Conservation (phyloP, 805 yeast species). For the Hanseniaspora meyeri region DNA sequence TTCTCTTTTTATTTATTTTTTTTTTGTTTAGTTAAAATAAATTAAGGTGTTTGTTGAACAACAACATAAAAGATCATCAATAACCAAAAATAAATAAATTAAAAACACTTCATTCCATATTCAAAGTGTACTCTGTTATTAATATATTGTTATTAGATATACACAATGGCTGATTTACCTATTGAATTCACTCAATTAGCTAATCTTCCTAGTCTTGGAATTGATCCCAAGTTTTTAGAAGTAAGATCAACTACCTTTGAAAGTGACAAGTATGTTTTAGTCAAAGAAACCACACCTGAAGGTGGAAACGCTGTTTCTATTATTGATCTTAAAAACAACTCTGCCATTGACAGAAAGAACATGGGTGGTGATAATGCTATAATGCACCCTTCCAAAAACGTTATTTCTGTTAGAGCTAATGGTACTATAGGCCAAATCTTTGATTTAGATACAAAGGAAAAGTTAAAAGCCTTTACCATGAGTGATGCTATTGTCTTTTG, state of each 20-base stretch:
- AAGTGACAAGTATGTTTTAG: slow-evolving; percentile 80
- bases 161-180: slow-evolving; percentile 58
- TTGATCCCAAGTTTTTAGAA: slow-evolving; percentile 72
- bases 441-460: slow-evolving; percentile 73
- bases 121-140: not conserved
- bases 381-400: slow-evolving; percentile 82
- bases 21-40: not conserved
- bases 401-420: slow-evolving; percentile 87
- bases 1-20: not conserved
- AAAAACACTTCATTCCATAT: not conserved
- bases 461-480: slow-evolving; percentile 76
- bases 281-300: slow-evolving; percentile 40
- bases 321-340: slow-evolving; percentile 67
- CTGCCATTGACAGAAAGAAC: slow-evolving; percentile 72
- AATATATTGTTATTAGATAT: not conserved
- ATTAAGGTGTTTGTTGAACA: no score
- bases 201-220: slow-evolving; percentile 75
- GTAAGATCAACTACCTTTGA: slow-evolving; percentile 91
- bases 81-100: not conserved
- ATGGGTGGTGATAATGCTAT: slow-evolving; percentile 97
- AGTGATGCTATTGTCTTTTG: slow-evolving; percentile 85
- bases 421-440: slow-evolving; percentile 93
- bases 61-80: no score
- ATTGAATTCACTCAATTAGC: slow-evolving; percentile 93
- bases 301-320: slow-evolving; percentile 77